phyloP scores from a whole-genome alignment of 2,329 filamentous ascomycete genomes.

The Dothiorella sarmentorum region DNA sequence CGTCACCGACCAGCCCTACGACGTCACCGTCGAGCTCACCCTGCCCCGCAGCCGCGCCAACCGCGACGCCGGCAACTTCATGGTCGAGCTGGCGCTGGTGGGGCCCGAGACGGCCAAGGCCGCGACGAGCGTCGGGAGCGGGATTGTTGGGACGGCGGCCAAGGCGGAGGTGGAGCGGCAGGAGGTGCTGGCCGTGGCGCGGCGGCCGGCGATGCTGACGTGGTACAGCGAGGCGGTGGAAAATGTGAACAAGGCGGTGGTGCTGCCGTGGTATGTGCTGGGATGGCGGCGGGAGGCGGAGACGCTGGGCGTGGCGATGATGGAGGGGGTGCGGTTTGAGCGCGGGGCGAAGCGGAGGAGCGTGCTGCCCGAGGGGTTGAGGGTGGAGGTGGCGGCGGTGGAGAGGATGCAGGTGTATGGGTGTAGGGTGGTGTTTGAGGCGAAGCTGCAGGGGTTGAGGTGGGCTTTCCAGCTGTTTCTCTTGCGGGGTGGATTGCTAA shows the following conservation, averaged over 20 bases:
- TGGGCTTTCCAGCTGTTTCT: constrained; percentile 28
- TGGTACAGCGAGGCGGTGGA: constrained; percentile 72
- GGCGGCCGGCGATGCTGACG: constrained; percentile 71
- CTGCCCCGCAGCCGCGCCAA: constrained; percentile 79
- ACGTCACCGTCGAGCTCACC: constrained; percentile 70
- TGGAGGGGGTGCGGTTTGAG: constrained; percentile 67
- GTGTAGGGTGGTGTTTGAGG: constrained; percentile 65
- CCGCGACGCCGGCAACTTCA: constrained; percentile 81
- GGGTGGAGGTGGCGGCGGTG: constrained; percentile 68
- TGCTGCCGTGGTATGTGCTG: constrained; percentile 67
- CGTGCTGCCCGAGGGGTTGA: constrained; percentile 55
- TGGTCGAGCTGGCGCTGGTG: constrained; percentile 76
- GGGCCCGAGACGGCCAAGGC: constrained; percentile 21
- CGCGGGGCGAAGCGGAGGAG: constrained; percentile 51
- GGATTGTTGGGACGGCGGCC: neutral
- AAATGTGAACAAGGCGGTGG: constrained; percentile 56
- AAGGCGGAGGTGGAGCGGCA: neutral
- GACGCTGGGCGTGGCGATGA: constrained; percentile 64
- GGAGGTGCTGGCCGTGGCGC: neutral
- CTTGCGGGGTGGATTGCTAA: neutral
- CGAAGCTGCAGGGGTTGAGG: constrained; percentile 69
- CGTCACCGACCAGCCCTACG: constrained; percentile 74
- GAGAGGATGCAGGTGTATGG: constrained; percentile 73
- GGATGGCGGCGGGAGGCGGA: constrained; percentile 63
- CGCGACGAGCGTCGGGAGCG: neutral